Base-by-base conservation (phyloP, 257 asterid genomes). In the Primulina tabacum region DNA sequence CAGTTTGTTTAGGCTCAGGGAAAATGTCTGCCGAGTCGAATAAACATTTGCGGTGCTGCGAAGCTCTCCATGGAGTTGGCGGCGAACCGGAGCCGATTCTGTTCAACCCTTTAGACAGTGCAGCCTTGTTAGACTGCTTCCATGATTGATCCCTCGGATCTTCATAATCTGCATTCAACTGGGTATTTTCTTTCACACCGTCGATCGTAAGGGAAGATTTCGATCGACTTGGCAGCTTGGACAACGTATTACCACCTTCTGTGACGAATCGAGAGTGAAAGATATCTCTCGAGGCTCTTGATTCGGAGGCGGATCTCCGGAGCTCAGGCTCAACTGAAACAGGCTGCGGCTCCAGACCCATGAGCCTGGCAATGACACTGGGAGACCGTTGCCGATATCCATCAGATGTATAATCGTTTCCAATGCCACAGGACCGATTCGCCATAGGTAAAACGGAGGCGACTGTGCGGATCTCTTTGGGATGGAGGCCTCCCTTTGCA, bases 221-320 rank as follows among this genome's bases (percentile, higher is more conserved):
- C 53, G 53, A 43, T 14, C 17, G 17, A 11, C 5, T 37, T 7
- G 43, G 43, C 43, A 7, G 12, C 43, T 37, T 37, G 12, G 43
- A 37, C 8, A 37, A 1, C 12, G 4, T 37, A 67, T 67, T 65
- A 78, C 64, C 69, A 9, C 71, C 68, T 4, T 86, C 94, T 0
- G 77, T 33, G 56, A 71, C 56, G 74, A 82, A 79, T 56, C 90
- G 83, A 33, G 85, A 76, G 40, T 85, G 85, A 73, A 90, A 89
- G 55, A 90, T 82, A 79, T 89, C 95, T 69, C 90, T 74, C 0
- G 97, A 81, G 26, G 82, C 94, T 77, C 98, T 81, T 0, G 98
- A 93, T 64, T 90, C 98, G 5, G 98, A 93, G 28, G 96, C 87
- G 69, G 96, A 90, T 87, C 97, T 84, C 76, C 97, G 85, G 5